These are phyloP conservation scores for Trichoderma polysporum DNA, from an alignment of 2,329 filamentous ascomycete species.

Conservation along the genomic window DNA sequence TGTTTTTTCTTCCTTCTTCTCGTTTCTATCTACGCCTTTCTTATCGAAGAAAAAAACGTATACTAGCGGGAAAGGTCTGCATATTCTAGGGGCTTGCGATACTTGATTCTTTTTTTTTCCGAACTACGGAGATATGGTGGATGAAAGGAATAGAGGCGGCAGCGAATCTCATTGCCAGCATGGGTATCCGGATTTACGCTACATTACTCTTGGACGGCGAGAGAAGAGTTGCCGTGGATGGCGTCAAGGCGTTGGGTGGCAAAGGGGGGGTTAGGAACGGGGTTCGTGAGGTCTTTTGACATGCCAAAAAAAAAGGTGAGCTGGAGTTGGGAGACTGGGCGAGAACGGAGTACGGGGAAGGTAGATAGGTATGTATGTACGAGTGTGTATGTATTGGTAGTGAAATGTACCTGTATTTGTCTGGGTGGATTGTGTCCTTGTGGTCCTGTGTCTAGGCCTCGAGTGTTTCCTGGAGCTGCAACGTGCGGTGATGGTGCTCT, in stretches of 20 bases:
- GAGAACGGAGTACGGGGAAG: background rate
- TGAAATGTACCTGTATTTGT: slow-evolving; percentile 16
- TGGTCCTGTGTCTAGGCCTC: background rate
- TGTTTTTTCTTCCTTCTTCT: background rate
- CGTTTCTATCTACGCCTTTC: slow-evolving; percentile 8
- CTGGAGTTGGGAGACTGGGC: background rate
- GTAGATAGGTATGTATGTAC: slow-evolving; percentile 13
- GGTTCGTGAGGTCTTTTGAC: background rate
- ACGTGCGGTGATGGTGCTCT: background rate
- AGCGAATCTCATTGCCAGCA: background rate
- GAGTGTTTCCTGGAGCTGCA: background rate
- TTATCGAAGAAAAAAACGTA: background rate
- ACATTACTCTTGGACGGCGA: background rate
- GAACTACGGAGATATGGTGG: background rate
- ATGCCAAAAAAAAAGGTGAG: background rate
- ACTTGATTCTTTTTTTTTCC: background rate
- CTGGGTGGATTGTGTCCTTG: background rate
- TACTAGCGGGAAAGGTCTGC: slow-evolving; percentile 11
- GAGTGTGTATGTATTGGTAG: slow-evolving; percentile 17
- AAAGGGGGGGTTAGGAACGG: background rate
- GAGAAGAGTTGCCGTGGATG: slow-evolving; percentile 7
- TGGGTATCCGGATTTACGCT: background rate
- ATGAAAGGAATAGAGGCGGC: background rate
- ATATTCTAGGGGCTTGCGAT: slow-evolving; percentile 4
- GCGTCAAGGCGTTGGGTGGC: slow-evolving; percentile 21